Base-by-base conservation (phyloP, 257 asterid genomes). In the Plantago elongata region DNA sequence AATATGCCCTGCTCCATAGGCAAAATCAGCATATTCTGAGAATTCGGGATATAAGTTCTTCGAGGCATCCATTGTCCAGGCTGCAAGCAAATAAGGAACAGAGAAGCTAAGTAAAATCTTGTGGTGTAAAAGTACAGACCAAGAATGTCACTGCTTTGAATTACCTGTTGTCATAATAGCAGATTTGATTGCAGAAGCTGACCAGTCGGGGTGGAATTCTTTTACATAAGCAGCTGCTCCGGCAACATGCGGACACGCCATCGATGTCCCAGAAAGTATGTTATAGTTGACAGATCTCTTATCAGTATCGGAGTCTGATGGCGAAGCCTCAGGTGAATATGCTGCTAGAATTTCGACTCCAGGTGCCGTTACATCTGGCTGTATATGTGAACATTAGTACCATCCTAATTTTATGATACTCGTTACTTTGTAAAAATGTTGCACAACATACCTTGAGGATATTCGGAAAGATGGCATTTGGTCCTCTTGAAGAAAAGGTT, bases 211-310 rank as follows among this genome's bases (percentile, higher is more conserved):
- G 45, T 45, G 70, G 7, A 65, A 9, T 45, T 63, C 13, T 54
- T 65, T 55, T 9, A 65, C 63, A 45, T 65, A 65, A 10, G 70
- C 70, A 29, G 70, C 70, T 16, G 57, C 70, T 30, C 70, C 70
- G 3, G 70, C 55, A 34, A 55, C 70, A 46, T 65, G 70, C 30
- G 70, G 70, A 47, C 70, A 55, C 27, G 57, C 18, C 63, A 55
- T 55, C 2, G 70, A 65, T 30, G 70, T 55, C n/a, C 70, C 70
- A 29, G 63, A 55, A 9, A 65, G 13, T 27, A 65, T 44, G 46
- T 10, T 45, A 18, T 65, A 55, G 4, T 45, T 45, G 7, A n/a
- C 54, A 10, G 37, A 54, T 55, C 47, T 14, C 6, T 29, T 30
- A 4, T 55, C 62, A 1, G 1, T 3, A 16, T 27, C 3, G 34